Evolutionary conservation across 139 green algal species (phyloP).

Genomic region (Yamagishiella unicocca): DNA sequence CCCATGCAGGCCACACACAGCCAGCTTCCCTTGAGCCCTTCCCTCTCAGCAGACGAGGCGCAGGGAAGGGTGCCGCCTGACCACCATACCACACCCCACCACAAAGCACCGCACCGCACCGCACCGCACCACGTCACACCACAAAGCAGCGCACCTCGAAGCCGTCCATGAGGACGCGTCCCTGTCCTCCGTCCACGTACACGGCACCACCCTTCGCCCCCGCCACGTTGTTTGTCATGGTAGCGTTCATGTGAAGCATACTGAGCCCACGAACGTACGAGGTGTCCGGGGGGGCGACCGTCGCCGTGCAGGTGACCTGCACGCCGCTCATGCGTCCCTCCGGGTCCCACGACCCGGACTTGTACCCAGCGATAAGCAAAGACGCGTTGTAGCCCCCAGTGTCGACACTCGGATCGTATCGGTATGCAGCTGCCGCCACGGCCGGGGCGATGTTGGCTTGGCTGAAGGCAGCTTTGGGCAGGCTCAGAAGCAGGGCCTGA

Average conservation of each 20-base stretch:
- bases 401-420: not conserved
- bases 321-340: not conserved
- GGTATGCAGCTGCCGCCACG: not conserved
- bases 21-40: too few relatives aligned
- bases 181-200: not conserved
- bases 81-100: too few relatives aligned
- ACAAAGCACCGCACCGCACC: too few relatives aligned
- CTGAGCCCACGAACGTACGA: not conserved
- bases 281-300: not conserved
- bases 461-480: not conserved
- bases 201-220: not conserved
- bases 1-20: too few relatives aligned
- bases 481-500: not conserved
- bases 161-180: conserved; percentile 8
- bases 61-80: too few relatives aligned
- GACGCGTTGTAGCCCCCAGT: conserved; percentile 4
- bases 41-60: too few relatives aligned
- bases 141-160: not conserved
- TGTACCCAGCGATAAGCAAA: not conserved
- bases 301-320: not conserved
- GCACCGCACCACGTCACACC: too few relatives aligned
- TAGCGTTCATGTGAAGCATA: not conserved
- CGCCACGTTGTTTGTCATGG: not conserved
- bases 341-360: not conserved
- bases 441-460: not conserved